phyloP scores from a whole-genome alignment of 2,329 filamentous ascomycete genomes.

The Trichoderma harzianum region DNA sequence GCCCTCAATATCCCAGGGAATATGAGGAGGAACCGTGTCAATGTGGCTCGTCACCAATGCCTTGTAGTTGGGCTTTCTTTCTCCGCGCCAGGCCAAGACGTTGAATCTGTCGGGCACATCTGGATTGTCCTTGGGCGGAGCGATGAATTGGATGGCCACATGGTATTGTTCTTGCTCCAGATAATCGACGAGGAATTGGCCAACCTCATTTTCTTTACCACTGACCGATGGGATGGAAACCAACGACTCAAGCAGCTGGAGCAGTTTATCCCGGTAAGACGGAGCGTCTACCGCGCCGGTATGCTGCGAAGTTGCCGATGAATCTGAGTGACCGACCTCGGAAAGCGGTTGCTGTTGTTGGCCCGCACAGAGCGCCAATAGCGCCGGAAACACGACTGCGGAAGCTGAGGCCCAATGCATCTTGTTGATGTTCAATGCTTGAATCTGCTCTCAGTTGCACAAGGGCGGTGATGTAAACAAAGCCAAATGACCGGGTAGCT shows the following conservation, averaged over 20 bases:
- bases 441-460: not conserved
- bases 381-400: slow-evolving; percentile 6
- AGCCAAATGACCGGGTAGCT: not conserved
- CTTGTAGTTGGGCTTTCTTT: slow-evolving; percentile 47
- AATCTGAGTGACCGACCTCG: not conserved
- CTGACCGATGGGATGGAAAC: slow-evolving; percentile 70
- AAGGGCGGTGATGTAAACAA: slow-evolving; percentile 4
- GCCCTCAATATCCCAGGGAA: slow-evolving; percentile 61
- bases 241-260: slow-evolving; percentile 73
- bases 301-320: not conserved
- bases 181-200: slow-evolving; percentile 64
- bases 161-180: slow-evolving; percentile 50
- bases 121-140: slow-evolving; percentile 30
- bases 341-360: slow-evolving; percentile 17
- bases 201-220: slow-evolving; percentile 65
- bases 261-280: slow-evolving; percentile 49
- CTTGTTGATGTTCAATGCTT: not conserved
- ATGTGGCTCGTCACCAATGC: slow-evolving; percentile 78
- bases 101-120: slow-evolving; percentile 55
- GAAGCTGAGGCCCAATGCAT: slow-evolving; percentile 19
- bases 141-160: slow-evolving; percentile 42
- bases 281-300: slow-evolving; percentile 23
- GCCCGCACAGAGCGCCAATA: slow-evolving; percentile 16
- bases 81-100: slow-evolving; percentile 64
- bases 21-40: slow-evolving; percentile 71